Evolutionary conservation across 108 stramenopile genomes (phyloP).

Genomic region (Asterionellopsis glacialis): DNA sequence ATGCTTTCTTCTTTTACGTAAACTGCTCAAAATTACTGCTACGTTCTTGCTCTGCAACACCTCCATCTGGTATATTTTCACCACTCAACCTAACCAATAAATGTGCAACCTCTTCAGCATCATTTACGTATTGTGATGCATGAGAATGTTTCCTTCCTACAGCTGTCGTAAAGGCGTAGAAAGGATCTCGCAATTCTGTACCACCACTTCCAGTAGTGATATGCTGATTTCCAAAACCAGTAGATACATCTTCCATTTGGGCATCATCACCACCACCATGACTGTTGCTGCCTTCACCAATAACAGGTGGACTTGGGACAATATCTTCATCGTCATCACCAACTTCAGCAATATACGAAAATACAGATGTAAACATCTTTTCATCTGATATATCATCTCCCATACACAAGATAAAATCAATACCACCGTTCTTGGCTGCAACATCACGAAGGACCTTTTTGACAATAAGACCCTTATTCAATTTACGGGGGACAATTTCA

Average conservation of each 20-base stretch:
- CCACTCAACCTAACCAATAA: slow-evolving; percentile 37
- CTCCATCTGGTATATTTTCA: too few relatives aligned
- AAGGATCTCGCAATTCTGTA: slow-evolving; percentile 18
- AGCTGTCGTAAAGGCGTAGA: slow-evolving; percentile 72
- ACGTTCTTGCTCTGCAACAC: too few relatives aligned
- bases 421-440: slow-evolving; percentile 25
- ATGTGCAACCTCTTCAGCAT: slow-evolving; percentile 72
- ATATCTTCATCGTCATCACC: slow-evolving; percentile 38
- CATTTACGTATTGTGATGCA: slow-evolving; percentile 77
- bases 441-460: slow-evolving; percentile 77
- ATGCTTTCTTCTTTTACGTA: too few relatives aligned
- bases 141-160: slow-evolving; percentile 86
- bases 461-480: slow-evolving; percentile 86
- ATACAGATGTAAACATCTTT: slow-evolving; percentile 93
- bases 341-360: slow-evolving; percentile 72
- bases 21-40: too few relatives aligned
- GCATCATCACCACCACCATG: slow-evolving; percentile 10
- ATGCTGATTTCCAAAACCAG: neutral
- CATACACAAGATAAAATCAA: slow-evolving; percentile 90
- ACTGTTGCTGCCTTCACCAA: slow-evolving; percentile 13
- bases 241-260: slow-evolving; percentile 15
- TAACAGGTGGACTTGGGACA: slow-evolving; percentile 42
- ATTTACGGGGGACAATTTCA: slow-evolving; percentile 81
- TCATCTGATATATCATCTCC: slow-evolving; percentile 96
- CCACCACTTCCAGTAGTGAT: neutral